Base-by-base conservation (phyloP, 2,329 filamentous ascomycete species). In the Phyllosticta ampelicida region DNA sequence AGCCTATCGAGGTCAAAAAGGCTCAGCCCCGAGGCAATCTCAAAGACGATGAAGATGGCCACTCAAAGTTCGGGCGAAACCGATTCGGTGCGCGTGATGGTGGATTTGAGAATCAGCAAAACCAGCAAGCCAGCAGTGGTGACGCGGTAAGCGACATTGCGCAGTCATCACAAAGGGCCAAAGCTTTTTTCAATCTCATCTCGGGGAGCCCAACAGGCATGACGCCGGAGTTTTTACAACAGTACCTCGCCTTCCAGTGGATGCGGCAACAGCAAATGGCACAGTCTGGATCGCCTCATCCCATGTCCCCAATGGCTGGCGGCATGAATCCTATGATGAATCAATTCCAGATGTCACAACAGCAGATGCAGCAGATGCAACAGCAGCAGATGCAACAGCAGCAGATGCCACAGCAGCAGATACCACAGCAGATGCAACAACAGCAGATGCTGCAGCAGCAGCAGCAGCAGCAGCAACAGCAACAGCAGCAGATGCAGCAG, bases 1-100 rank as follows among this genome's bases (percentile, higher is more conserved):
- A 99, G 75, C 86, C 88, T 2, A 97, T 99, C 65, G 94, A 99
- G 71, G 94, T 99, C 56, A 99, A 99, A 78, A 95, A 96, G 67
- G 94, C 94, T 1, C 92, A 99, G 68, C 94, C 94, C 5, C 82
- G 94, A 61, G 92, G 94, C 65, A 97, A 97, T 70, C 84, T 97
- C 71, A 85, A 90, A 58, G 92, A 95, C 61, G 87, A 90, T 62
- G 80, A 83, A n/a, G 64, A 83, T 52, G 62, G n/a, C n/a, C n/a
- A 63, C n/a, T 64, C 63, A 48, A 73, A 72, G 61, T 73, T 72
- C 49, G 70, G 69, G 23, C 65, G 68, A 21, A 65, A 65, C 23
- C 73, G 74, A 61, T 73, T 71, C 52, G 68, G 69, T 57, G 68
- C 66, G 53, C 69, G 70, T 51, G 69, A 72, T 20, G 66, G 68